Base-by-base conservation (phyloP, 2,329 filamentous ascomycete species). In the Pseudogymnoascus sp. region DNA sequence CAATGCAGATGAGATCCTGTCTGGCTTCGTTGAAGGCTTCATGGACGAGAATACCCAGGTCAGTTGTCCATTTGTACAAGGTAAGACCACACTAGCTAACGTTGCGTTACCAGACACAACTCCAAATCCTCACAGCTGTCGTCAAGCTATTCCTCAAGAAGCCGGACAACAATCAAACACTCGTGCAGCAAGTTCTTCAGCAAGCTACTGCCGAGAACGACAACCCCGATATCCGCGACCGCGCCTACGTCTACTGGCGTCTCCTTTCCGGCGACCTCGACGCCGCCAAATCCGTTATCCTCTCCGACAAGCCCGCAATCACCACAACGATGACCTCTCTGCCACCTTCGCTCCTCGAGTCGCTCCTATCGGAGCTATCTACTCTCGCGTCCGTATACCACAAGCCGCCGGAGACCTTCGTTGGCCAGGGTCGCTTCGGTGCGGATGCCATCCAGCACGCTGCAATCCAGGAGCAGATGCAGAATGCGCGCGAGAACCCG, bases 101-200 rank as follows among this genome's bases (percentile, higher is more conserved):
- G 69, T 60, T 68, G 65, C 4, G 60, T 9, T 41, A 9, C 0
- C 69, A 96, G 88, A 96, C 92, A n/a, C 94, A 99, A 80, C 79
- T 99, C 60, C 94, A 99, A 76, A 97, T 97, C 69, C 82, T 99
- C 69, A 99, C 94, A 7, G 92, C 94, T 1, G 92, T 97, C 4
- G 93, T 99, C 62, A 99, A 99, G 75, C 83, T 99, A 33, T 99
- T 97, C 81, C 77, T 99, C 67, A 97, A 99, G 78, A 95, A 96
- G 76, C 94, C 94, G 2, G 89, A 94, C 70, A 92, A 90, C 72
- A 93, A 90, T 62, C 93, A 97, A 77, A 86, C 85, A 0, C 80
- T 99, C 2, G 93, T 99, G 1, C 92, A 97, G 72, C 96, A 95
- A 74, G 92, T 99, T 14, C 82, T 99, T 23, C 92, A 97, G 75